Conservation (phyloP, 108 stramenopile genomes). For the Skeletonema marinoi region DNA sequence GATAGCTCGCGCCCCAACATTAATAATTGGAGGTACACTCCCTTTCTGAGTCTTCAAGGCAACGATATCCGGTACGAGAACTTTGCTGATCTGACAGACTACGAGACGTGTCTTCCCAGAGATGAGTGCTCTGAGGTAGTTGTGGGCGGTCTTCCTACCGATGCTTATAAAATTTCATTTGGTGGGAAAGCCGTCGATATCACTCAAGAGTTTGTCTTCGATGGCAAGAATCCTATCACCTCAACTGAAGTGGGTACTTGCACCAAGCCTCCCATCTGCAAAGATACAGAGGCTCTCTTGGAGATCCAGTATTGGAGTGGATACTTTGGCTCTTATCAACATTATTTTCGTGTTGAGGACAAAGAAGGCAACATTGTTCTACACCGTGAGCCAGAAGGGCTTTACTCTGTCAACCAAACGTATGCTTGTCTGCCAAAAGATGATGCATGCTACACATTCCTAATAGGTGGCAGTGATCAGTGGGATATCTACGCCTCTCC, state of each 20-base stretch:
- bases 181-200: not conserved
- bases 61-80: not conserved
- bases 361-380: not conserved
- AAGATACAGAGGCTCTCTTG: not conserved
- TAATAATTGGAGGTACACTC: not conserved
- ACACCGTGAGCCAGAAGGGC: not conserved
- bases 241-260: not conserved
- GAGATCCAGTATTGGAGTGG: not conserved
- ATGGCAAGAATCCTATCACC: not conserved
- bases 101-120: not conserved
- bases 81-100: not conserved
- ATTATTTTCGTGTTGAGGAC: not conserved
- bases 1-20: not conserved
- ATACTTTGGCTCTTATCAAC: not conserved
- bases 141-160: not conserved
- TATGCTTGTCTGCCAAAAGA: not conserved
- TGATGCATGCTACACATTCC: not conserved
- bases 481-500: not conserved
- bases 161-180: not conserved
- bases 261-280: not conserved
- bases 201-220: not conserved
- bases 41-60: not conserved
- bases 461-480: not conserved
- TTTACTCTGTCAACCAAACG: not conserved
- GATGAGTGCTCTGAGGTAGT: not conserved